Base-by-base conservation (phyloP, 2,329 filamentous ascomycete genomes). In the Aspergillus ustus region DNA sequence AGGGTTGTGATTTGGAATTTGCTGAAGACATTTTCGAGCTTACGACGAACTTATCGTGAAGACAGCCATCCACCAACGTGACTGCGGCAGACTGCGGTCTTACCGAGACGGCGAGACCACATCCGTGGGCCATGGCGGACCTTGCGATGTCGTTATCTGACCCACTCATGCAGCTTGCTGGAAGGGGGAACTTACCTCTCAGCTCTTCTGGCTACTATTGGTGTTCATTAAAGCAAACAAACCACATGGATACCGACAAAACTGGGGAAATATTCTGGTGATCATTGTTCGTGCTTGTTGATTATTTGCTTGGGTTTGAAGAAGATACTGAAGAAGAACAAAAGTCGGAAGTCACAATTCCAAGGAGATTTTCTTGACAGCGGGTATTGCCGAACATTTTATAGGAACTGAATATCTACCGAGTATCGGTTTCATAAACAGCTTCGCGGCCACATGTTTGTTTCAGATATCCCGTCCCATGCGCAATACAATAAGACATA, bases 81-180 rank as follows among this genome's bases (percentile, higher is more conserved):
- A 46, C n/a, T 46, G 34, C 44, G 22, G 20, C 44, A 46, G 34
- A 40, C 43, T 45, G 8, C 7, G 15, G 46, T 28, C 22, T 28
- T 50, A n/a, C n/a, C 5, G 7, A 46, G n/a, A n/a, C n/a, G n/a
- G 6, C 4, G 5, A 43, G 13, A 28, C 19, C 40, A 31, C 22
- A 20, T 9, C 15, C 37, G 20, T 11, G 51, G 48, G 31, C 31
- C 19, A 8, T 28, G 52, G 22, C 20, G 31, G 31, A 48, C 13
- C 31, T 44, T 37, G 31, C 22, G 40, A 25, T 34, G 28, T 51
- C 45, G 44, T 49, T 51, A 57, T 51, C 46, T 15, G 52, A 31
- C 54, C 53, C 49, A 46, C 53, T 53, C 37, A 57, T 61, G 59
- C 59, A 57, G 11, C 48, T 61, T 6, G 53, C 53, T 57, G 43